Percentiles rank a stretch among this genome's conserved stretches.
Conservation (phyloP, 495 filamentous ascomycete species). For the Penicillium coprophilum region DNA sequence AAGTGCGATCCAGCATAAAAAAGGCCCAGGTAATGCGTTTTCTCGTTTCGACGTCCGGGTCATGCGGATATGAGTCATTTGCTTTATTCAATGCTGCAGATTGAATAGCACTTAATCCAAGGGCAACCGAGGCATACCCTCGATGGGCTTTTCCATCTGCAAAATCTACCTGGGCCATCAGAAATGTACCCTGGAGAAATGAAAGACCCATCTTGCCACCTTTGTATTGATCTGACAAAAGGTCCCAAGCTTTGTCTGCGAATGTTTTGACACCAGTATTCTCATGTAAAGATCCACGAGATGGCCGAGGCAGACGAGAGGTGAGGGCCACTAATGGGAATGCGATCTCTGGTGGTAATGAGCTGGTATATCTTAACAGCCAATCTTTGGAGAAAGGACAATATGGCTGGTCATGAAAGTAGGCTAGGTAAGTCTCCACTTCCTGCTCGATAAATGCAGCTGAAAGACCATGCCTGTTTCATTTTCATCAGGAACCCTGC, state of each 20-base stretch:
- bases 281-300: slow-evolving; percentile 5
- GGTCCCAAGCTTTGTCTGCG: slow-evolving; percentile 26
- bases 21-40: slow-evolving; percentile 32
- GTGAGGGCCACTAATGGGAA: slow-evolving; percentile 31
- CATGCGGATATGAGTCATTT: slow-evolving; percentile 6
- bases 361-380: slow-evolving; percentile 18
- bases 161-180: slow-evolving; percentile 32
- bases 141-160: slow-evolving; percentile 27
- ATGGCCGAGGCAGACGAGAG: slow-evolving; percentile 22
- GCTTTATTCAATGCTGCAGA: slow-evolving; percentile 26
- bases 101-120: slow-evolving; percentile 30
- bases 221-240: slow-evolving; percentile 23
- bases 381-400: slow-evolving; percentile 27
- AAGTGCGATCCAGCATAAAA: slow-evolving; percentile 35
- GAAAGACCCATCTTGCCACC: slow-evolving; percentile 22
- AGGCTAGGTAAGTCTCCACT: slow-evolving; percentile 24
- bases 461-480: slow-evolving; percentile 7
- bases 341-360: slow-evolving; percentile 23
- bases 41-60: slow-evolving; percentile 14
- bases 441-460: slow-evolving; percentile 20
- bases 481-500: background rate
- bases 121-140: slow-evolving; percentile 25
- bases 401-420: slow-evolving; percentile 35
- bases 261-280: slow-evolving; percentile 14
- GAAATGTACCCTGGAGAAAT: slow-evolving; percentile 30